Conservation (phyloP, 768 basidiomycete genomes). For the Suillus weaverae region DNA sequence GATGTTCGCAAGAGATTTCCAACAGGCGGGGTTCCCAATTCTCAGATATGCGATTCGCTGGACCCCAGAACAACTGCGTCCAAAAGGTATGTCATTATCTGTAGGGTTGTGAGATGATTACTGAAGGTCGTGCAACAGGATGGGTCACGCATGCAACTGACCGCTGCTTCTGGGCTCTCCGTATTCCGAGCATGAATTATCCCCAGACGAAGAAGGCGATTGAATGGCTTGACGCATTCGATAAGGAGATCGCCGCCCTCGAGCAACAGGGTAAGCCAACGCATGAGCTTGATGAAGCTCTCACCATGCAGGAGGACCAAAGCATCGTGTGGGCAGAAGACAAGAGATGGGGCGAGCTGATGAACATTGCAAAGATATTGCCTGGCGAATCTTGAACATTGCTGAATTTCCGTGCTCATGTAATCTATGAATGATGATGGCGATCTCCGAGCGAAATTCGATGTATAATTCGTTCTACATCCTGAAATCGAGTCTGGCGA, state of each 20-base stretch:
- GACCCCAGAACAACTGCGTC: constrained; percentile 61
- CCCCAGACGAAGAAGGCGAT: constrained; percentile 50
- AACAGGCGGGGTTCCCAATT: constrained; percentile 56
- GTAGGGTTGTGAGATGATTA: not conserved
- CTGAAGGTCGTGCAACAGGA: constrained; percentile 37
- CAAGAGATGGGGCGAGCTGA: constrained; percentile 50
- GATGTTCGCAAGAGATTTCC: constrained; percentile 60
- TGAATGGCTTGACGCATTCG: constrained; percentile 55
- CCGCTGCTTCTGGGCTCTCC: constrained; percentile 59
- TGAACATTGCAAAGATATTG: constrained; percentile 37
- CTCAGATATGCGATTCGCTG: constrained; percentile 69
- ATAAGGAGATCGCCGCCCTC: constrained; percentile 42
- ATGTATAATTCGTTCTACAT: not conserved
- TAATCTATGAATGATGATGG: not conserved
- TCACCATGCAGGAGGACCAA: constrained; percentile 53
- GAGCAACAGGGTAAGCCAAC: constrained; percentile 35
- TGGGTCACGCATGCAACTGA: constrained; percentile 75
- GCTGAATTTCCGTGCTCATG: not conserved
- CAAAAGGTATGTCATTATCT: constrained; percentile 42
- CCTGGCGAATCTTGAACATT: constrained; percentile 17
- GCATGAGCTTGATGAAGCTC: constrained; percentile 38
- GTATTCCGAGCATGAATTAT: constrained; percentile 46
- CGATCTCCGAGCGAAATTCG: not conserved
- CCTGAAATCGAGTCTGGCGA: not conserved
- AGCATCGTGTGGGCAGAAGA: constrained; percentile 58